Base-by-base conservation (phyloP, 2,329 filamentous ascomycete species). In the Juglanconis oblonga region DNA sequence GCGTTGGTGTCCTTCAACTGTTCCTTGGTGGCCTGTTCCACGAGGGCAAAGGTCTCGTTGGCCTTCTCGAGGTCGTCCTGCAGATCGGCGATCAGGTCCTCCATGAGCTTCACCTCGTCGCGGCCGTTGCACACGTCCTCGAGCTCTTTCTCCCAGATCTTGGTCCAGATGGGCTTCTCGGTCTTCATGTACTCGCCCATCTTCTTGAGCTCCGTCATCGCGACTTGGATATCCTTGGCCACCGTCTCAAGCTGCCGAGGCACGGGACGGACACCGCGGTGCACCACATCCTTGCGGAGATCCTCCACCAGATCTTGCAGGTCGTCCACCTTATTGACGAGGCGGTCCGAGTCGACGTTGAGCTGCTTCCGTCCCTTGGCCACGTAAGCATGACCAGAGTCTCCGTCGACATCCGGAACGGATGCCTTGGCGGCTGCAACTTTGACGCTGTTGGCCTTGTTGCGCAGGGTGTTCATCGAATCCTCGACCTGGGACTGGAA, bases 61-160 rank as follows among this genome's bases (percentile, higher is more conserved):
- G 94, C 93, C 77, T 98, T 97, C 72, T 98, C 93, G 51, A 99
- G 80, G 77, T 99, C 95, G 70, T 97, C 93, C 69, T 95, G 87
- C 64, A 99, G 77, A 77, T 99, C 95, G 49, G 93, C 87, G 65
- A 94, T 89, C 64, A 99, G 84, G 68, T 98, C 95, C 77, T 99
- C 95, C 80, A 97, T 94, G 81, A 98, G 90, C 53, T 92, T 95
- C 67, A 99, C 85, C 74, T 97, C 88, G 71, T 98, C 94, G 66
- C 93, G 87, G 70, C 97, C 95, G 72, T 96, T 92, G 76, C 95
- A 98, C 3, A 99, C 94, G 55, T 94, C 88, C 74, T 98, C 92
- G 50, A 99, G 81, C 74, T 98, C 93, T 76, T 96, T 93, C 83
- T 98, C 94, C 95, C 95, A 99, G 65, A 98, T 96, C 84, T 97